phyloP scores from a whole-genome alignment of 495 filamentous ascomycete species.

The Corynascus novoguineensis region DNA sequence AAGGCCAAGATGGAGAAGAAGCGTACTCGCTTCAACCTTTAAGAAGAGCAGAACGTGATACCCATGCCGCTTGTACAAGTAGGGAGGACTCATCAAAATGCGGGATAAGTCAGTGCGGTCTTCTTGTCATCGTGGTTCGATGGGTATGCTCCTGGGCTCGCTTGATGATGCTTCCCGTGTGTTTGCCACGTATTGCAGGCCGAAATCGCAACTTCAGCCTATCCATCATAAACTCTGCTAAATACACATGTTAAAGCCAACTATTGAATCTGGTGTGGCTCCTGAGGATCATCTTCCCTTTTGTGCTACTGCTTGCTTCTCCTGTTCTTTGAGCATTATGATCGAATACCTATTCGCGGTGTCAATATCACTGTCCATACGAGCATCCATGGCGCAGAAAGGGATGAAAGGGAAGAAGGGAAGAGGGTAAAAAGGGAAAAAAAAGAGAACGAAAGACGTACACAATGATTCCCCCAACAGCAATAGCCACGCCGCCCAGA shows the following conservation, averaged over 20 bases:
- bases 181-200: too few species aligned
- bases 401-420: too few species aligned
- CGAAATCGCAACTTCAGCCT: too few species aligned
- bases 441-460: conserved; percentile 21
- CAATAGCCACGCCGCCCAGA: conserved; percentile 46
- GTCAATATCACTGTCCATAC: conserved; percentile 3
- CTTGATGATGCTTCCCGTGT: too few species aligned
- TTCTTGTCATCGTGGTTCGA: neutral
- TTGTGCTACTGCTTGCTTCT: conserved; percentile 14
- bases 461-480: conserved; percentile 51
- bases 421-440: neutral
- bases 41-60: conserved; percentile 19
- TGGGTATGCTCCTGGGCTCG: too few species aligned
- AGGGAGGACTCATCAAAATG: neutral
- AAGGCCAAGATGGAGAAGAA: conserved; percentile 88
- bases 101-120: neutral
- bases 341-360: conserved; percentile 43
- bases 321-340: conserved; percentile 42
- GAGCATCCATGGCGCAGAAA: neutral
- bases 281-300: neutral
- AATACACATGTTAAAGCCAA: too few species aligned
- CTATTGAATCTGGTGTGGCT: neutral
- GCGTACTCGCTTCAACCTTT: conserved; percentile 89
- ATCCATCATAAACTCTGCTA: too few species aligned
- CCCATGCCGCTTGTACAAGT: neutral